Conservation (phyloP, 345 rosid species). For the Camelina sativa region DNA sequence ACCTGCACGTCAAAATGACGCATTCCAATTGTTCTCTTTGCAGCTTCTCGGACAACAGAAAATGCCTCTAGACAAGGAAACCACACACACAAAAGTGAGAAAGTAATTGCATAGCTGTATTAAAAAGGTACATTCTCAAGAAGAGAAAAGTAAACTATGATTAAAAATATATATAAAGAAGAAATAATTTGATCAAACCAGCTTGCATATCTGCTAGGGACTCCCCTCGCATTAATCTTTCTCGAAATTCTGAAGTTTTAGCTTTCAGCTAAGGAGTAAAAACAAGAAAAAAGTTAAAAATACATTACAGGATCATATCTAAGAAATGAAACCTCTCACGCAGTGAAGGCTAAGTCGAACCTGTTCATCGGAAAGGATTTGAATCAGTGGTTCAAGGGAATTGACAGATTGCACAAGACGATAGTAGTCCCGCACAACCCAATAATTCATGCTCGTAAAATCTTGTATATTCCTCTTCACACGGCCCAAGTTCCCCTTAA, state of each 20-base stretch:
- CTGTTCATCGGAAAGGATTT: constrained; percentile 77
- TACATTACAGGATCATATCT: neutral
- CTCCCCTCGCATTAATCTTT: constrained; percentile 66
- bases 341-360: constrained; percentile 46
- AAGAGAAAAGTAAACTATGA: neutral
- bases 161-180: neutral
- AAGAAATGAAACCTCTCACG: constrained; percentile 6
- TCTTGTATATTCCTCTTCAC: constrained; percentile 57
- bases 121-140: neutral
- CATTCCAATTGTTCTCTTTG: constrained; percentile 95
- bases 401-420: constrained; percentile 80
- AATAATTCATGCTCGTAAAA: constrained; percentile 70
- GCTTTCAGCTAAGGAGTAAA: constrained; percentile 60
- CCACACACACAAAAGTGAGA: constrained; percentile 16
- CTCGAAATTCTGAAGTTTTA: constrained; percentile 76
- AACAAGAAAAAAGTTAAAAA: constrained; percentile 8
- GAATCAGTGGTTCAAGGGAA: constrained; percentile 59
- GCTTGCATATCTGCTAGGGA: constrained; percentile 84
- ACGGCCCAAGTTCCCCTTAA: constrained; percentile 55
- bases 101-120: constrained; percentile 4
- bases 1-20: constrained; percentile 99
- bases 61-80: constrained; percentile 67
- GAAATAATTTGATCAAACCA: constrained; percentile 52
- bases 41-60: constrained; percentile 97
- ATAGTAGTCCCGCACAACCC: constrained; percentile 88